Base-by-base conservation (phyloP, 2,329 filamentous ascomycete genomes). In the Claviceps africana region DNA sequence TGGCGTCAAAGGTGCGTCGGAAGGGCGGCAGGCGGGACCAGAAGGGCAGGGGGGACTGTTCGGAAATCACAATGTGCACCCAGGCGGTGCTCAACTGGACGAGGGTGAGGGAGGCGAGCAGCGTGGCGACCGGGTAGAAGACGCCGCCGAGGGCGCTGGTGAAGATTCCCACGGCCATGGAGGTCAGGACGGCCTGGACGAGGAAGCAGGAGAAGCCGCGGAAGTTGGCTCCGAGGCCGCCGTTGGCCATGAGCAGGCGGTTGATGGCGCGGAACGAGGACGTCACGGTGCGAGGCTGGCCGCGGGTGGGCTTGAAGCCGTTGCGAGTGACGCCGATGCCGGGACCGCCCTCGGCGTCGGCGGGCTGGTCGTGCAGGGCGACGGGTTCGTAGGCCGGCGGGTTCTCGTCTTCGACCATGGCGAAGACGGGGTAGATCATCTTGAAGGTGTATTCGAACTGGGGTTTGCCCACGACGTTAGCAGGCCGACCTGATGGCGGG, bases 61-160 rank as follows among this genome's bases (percentile, higher is more conserved):
- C 74, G 2, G 87, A 83, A 63, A 96, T 89, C 64, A 95, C 80
- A 61, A 86, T 83, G 66, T 95, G 88, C 3, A 89, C 86, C 88
- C 89, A 95, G 51, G 81, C 77, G 58, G 90, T 78, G 64, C 81
- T 78, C 54, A 91, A 67, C 61, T 85, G 85, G 39, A 84, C 78
- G 33, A 86, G 72, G 21, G 77, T 66, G 22, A 91, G 66, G 50
- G 78, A 74, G 28, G 79, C 73, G 43, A 85, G 53, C 48, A 83
- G 73, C 51, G 74, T 74, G 51, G 60, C 60, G 46, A 64, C 28
- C 46, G 69, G 57, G 57, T 69, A 62, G 51, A 82, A 57, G 49
- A 71, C 62, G 53, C 71, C 65, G 54, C 74, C 67, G 21, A 78
- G 62, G 40, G 71, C 57, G 35, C 62, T 60, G 19, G 67, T 57